Base-by-base conservation (phyloP, 306 rosid species). In the Prinsepia uniflora region DNA sequence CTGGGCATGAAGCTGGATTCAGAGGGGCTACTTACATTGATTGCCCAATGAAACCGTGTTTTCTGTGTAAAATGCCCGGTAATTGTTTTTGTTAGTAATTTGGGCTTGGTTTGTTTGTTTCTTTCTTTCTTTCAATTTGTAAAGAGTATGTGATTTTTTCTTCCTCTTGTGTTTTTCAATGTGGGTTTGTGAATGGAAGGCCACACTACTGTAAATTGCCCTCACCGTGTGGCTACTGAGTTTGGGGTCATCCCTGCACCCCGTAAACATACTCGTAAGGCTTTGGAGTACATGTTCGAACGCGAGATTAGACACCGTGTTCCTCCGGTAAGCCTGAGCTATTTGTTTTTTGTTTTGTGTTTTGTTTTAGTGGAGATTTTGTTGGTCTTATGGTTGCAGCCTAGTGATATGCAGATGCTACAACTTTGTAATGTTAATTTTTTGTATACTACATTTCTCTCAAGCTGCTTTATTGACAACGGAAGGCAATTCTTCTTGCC, bases 11-110 rank as follows among this genome's bases (percentile, higher is more conserved):
- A 81, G 96, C 98, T 11, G 98, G 98, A 1, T 93, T 93, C 72
- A 88, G 83, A 77, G 98, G 98, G 40, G 98, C 98, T 68, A 93
- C 96, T 2, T 93, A 93, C 55, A 84, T 93, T 77, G 98, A 93
- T 83, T 93, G 98, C 73, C 98, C 98, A 24, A 93, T 88, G 98
- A 93, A 90, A 75, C 98, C 98, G n/a, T 93, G 98, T 76, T 93
- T 90, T 83, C 94, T 93, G 20, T 93, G 98, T 68, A 93, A 88
- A 82, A 84, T 78, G 87, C 98, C 98, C 41, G 98, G 98, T 93
- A 75, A 67, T 7, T 70, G 9, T 52, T 6, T 1, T 6, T 47
- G 58, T n/a, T 14, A 9, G 14, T 50, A 18, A 19, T 5, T 63
- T 63, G 66, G 46, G 39, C 12, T 49, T 48, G 58, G 34, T 11